Percentiles rank a stretch among this genome's conserved stretches.
phyloP scores from a whole-genome alignment of 1,284 basidiomycete species.

The Cryptococcus sp. region DNA sequence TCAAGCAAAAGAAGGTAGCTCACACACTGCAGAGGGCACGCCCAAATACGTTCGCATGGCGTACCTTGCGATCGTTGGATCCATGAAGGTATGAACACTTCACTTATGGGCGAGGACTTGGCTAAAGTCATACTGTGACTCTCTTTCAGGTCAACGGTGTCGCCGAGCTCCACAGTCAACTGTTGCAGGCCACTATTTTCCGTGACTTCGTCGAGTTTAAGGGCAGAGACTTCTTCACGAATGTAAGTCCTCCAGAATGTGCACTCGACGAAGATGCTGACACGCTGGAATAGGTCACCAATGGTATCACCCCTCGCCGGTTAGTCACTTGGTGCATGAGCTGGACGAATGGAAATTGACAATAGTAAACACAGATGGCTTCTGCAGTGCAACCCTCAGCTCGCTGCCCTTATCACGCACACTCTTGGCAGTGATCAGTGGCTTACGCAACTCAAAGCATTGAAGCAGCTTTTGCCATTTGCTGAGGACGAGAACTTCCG shows the following conservation, averaged over 20 bases:
- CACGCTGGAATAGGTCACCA: conserved; percentile 32
- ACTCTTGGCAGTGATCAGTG: conserved; percentile 79
- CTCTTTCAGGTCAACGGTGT: conserved; percentile 74
- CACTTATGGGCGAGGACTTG: not conserved
- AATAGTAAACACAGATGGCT: conserved; percentile 68
- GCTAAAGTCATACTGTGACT: not conserved
- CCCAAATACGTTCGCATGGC: conserved; percentile 89
- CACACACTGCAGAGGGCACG: conserved; percentile 65
- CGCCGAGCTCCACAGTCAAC: conserved; percentile 70
- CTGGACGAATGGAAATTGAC: not conserved
- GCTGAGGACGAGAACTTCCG: conserved; percentile 73
- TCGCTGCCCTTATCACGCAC: conserved; percentile 78
- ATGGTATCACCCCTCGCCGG: conserved; percentile 50
- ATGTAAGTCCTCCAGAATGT: conserved; percentile 22
- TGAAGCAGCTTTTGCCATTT: conserved; percentile 56
- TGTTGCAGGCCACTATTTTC: conserved; percentile 69
- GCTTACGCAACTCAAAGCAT: conserved; percentile 60
- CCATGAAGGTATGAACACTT: conserved; percentile 56
- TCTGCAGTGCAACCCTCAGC: conserved; percentile 85
- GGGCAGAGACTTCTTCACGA: conserved; percentile 53
- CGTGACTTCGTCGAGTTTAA: conserved; percentile 70
- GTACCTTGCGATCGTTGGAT: conserved; percentile 63
- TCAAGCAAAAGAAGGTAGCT: not conserved
- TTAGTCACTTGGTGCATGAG: conserved; percentile 12
- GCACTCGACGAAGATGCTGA: not conserved